Base-by-base conservation (phyloP, 208 protist genomes). In the Wallacemonas sp. region DNA sequence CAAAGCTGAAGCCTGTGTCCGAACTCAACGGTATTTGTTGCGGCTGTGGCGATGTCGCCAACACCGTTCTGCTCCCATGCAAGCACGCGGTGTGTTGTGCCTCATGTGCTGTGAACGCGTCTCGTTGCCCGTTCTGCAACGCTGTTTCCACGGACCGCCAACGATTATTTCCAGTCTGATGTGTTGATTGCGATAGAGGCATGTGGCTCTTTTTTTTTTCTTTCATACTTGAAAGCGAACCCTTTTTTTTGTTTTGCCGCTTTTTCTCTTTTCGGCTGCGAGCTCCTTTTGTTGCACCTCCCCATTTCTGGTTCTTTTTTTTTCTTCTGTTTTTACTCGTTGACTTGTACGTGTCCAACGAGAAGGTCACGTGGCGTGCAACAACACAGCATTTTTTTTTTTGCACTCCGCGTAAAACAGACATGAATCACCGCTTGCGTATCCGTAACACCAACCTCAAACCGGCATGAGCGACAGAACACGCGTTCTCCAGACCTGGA, bases 71-170 rank as follows among this genome's bases (percentile, higher is more conserved):
- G 28, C 56, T 86, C 3, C 79, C 79, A 27, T 86, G 79, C 68
- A 68, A 66, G 33, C 79, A 86, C 49, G 79, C 76, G 24, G 75
- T 82, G 6, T 86, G 79, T 63, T 86, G 79, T 69, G 71, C 41
- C 42, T 47, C 55, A 17, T 86, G 79, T 36, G 76, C 68, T 0
- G 71, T 66, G 8, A 68, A 70, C 19, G 79, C 79, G 12, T 68
- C 68, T 1, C 70, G 68, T 53, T 86, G 79, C 54, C 79, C 79
- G 0, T 77, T 81, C 45, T 86, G 79, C 72, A 79, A 86, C 15
- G 58, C 42, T 5, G 58, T 53, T 6, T 78, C 61, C 44, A 63
- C 62, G 0, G 78, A 69, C 28, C 60, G 66, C 17, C 78, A 77
- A 39, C 53, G 71, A 8, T 49, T 82, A 2, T 82, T 82, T 62